Evolutionary conservation across 2,329 filamentous ascomycete genomes (phyloP).

Genomic region (Alternaria alternata): DNA sequence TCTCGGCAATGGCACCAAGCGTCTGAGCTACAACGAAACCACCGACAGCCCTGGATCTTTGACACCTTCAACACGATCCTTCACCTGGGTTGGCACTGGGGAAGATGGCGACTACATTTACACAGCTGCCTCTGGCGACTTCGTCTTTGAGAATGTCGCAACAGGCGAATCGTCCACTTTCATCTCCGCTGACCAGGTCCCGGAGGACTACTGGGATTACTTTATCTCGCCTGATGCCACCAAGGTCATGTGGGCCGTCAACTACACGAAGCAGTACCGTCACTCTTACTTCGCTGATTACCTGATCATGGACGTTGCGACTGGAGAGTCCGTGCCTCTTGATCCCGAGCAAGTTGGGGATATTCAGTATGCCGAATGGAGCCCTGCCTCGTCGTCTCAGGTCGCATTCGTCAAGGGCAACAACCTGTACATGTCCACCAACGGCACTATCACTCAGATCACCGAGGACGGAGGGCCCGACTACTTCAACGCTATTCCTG

Average conservation of each 20-base stretch:
- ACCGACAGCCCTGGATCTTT: slow-evolving; percentile 54
- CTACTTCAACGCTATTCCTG: slow-evolving; percentile 68
- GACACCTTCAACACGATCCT: slow-evolving; percentile 56
- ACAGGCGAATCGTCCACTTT: slow-evolving; percentile 66
- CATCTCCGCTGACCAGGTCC: slow-evolving; percentile 65
- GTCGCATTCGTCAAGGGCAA: slow-evolving; percentile 74
- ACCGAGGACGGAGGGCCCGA: slow-evolving; percentile 68
- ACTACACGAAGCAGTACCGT: slow-evolving; percentile 73
- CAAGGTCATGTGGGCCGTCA: slow-evolving; percentile 68
- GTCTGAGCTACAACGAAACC: slow-evolving; percentile 69
- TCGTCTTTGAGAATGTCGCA: slow-evolving; percentile 69
- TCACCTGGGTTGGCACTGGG: slow-evolving; percentile 66
- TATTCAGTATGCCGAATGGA: slow-evolving; percentile 72
- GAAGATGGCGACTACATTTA: slow-evolving; percentile 70
- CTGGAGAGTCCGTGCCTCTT: slow-evolving; percentile 63
- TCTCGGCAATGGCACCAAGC: slow-evolving; percentile 63
- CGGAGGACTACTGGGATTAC: slow-evolving; percentile 64
- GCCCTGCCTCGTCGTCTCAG: slow-evolving; percentile 62
- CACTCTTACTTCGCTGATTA: slow-evolving; percentile 75
- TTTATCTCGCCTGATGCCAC: slow-evolving; percentile 68
- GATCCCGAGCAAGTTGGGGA: slow-evolving; percentile 68
- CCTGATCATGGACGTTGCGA: slow-evolving; percentile 68
- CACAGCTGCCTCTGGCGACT: slow-evolving; percentile 58
- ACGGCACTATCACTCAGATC: slow-evolving; percentile 64
- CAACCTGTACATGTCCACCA: slow-evolving; percentile 67